Percentiles rank a stretch among this genome's conserved stretches.
Conservation (phyloP, 805 yeast genomes). For the Cyberlindnera bimundalis region DNA sequence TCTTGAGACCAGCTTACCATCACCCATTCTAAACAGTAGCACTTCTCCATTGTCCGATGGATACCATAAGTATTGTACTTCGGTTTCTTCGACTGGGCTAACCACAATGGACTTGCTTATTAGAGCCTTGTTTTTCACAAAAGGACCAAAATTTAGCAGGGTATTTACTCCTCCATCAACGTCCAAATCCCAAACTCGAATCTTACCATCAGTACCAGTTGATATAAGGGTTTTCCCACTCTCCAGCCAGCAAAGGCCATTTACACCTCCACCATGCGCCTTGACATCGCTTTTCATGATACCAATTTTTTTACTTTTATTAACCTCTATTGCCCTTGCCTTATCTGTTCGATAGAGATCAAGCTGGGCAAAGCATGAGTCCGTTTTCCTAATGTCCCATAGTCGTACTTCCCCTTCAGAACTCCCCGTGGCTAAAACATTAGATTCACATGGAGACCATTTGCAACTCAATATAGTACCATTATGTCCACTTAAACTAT, state of each 20-base stretch:
- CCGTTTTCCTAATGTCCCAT: conserved; percentile 81
- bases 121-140: conserved; percentile 59
- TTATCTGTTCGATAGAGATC: conserved; percentile 50
- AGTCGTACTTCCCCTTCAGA: conserved; percentile 74
- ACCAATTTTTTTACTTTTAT: conserved; percentile 23
- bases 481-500: conserved; percentile 59
- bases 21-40: conserved; percentile 50
- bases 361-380: conserved; percentile 58
- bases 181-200: conserved; percentile 72
- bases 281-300: conserved; percentile 30
- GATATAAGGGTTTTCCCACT: conserved; percentile 60
- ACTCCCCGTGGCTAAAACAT: conserved; percentile 75
- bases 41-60: conserved; percentile 79
- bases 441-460: conserved; percentile 68
- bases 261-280: conserved; percentile 77
- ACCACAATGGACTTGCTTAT: conserved; percentile 26
- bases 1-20: conserved; percentile 61
- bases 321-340: conserved; percentile 18
- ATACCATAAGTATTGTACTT: conserved; percentile 54
- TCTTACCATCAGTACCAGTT: conserved; percentile 76
- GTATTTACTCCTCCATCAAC: conserved; percentile 52
- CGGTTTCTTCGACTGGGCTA: conserved; percentile 46
- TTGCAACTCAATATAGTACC: conserved; percentile 53
- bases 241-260: conserved; percentile 74
- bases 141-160: conserved; percentile 73